phyloP scores from a whole-genome alignment of 2,329 filamentous ascomycete species.

The Monosporascus sp. region DNA sequence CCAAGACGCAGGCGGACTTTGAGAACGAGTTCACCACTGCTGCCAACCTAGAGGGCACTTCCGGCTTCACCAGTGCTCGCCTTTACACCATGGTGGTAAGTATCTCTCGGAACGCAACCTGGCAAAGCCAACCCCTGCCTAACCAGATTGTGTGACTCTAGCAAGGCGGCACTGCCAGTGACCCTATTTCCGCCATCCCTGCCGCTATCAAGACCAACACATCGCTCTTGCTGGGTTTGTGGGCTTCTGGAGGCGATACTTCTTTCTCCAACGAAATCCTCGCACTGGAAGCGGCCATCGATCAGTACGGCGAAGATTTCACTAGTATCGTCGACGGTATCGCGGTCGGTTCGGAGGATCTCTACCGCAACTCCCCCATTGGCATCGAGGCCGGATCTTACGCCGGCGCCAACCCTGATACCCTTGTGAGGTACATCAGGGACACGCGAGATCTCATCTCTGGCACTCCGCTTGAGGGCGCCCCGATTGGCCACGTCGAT shows the following conservation, averaged over 20 bases:
- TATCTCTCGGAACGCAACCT: conserved; percentile 1
- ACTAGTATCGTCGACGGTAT: conserved; percentile 69
- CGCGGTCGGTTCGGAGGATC: conserved; percentile 80
- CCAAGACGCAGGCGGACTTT: conserved; percentile 60
- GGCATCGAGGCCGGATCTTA: conserved; percentile 59
- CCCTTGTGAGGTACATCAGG: conserved; percentile 64
- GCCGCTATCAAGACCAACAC: conserved; percentile 80
- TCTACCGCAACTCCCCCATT: conserved; percentile 72
- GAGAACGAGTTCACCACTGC: conserved; percentile 65
- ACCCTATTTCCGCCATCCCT: conserved; percentile 46
- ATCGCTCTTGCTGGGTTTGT: conserved; percentile 73
- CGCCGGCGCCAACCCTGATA: conserved; percentile 55
- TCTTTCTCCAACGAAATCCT: conserved; percentile 66
- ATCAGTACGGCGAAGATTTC: conserved; percentile 61
- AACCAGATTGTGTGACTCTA: conserved; percentile 22
- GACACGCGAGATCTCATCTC: conserved; percentile 59
- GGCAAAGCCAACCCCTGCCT: conserved; percentile 1
- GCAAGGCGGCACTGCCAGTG: conserved; percentile 61
- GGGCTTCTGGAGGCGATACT: conserved; percentile 64
- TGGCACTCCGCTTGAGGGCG: conserved; percentile 52
- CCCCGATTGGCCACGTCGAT: conserved; percentile 76
- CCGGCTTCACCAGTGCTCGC: conserved; percentile 63
- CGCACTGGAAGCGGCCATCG: conserved; percentile 65
- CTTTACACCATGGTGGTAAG: conserved; percentile 68
- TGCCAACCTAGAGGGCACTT: conserved; percentile 56